Base-by-base conservation (phyloP, 2,329 filamentous ascomycete species). In the Trichoderma koningiopsis region DNA sequence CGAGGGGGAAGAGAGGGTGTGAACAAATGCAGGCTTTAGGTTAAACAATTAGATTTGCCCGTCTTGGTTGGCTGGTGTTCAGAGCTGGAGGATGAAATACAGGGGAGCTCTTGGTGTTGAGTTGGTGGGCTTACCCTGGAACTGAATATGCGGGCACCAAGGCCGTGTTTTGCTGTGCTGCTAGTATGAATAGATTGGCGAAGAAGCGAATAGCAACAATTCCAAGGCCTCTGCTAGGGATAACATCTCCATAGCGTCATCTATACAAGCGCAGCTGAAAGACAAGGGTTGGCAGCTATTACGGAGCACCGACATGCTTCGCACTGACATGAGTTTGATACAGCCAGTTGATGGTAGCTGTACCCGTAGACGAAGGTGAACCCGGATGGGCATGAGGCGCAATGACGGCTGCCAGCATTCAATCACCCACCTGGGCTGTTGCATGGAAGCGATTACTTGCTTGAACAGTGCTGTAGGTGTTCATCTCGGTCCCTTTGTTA, bases 71-170 rank as follows among this genome's bases (percentile, higher is more conserved):
- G 60, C 13, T 62, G 59, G 59, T 31, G 13, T 27, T 35, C 22
- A 14, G 35, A 56, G 49, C 8, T 29, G 33, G 24, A 31, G 22
- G 33, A 14, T 1, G 27, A 63, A n/a, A 47, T 49, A 14, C 40
- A 27, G 60, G 29, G 27, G 60, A 43, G 14, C 14, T 29, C 35
- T 16, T 65, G 13, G 37, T 33, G 16, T 43, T 56, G 35, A 55
- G 52, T 11, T 65, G 52, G 52, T 5, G 13, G 62, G 2, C 27
- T n/a, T 65, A 65, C 62, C 62, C 62, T 47, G 52, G 11, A 65
- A 13, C 27, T 22, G 22, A 22, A 33, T 11, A 22, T 43, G 40
- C 40, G 40, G 40, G 37, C 6, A 19, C 27, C 37, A n/a, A 24
- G 58, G 37, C 58, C 29, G 22, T 24, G 16, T n/a, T 27, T n/a